Base-by-base conservation (phyloP, 805 yeast genomes). In the Spathaspora girioi region DNA sequence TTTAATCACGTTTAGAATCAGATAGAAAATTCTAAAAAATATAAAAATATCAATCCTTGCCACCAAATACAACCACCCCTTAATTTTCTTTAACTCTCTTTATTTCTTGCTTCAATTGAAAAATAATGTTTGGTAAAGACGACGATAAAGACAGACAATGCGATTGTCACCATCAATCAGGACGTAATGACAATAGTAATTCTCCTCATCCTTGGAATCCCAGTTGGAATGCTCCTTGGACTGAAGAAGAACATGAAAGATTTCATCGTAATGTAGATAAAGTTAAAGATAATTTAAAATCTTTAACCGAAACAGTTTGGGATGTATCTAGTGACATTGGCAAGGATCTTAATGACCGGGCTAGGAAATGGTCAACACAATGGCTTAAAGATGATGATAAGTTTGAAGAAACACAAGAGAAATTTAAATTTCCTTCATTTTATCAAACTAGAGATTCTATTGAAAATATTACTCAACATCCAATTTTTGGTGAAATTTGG, bases 201-300 rank as follows among this genome's bases (percentile, higher is more conserved):
- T 23, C 26, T 15, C 15, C 15, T 14, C 40, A 35, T n/a, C 40
- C 40, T 15, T 35, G 40, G 40, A 35, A 35, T 15, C 47, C 38
- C 7, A 15, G 38, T 17, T 29, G 23, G 20, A 35, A 23, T 7
- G 19, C 19, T 31, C 47, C 47, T 9, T 45, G 47, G 47, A 12
- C 35, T 19, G 47, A 45, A 14, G 47, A 45, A 45, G 47, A 45
- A 14, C 52, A 63, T 45, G 68, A 66, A 42, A 49, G 55, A 23
- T 59, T 68, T 32, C 59, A 63, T 46, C 54, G 56, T 17, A 55
- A 55, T 27, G 57, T 69, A 38, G 62, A 66, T 35, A 65, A 62
- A 19, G 48, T 67, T 32, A 64, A 66, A 44, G 55, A 56, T 31
- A 57, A 57, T 32, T 50, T 70, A n/a, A 59, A 64, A 12, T 58